Evolutionary conservation across 1,139 yeast species (phyloP).

Genomic region (Wickerhamomyces sp.): DNA sequence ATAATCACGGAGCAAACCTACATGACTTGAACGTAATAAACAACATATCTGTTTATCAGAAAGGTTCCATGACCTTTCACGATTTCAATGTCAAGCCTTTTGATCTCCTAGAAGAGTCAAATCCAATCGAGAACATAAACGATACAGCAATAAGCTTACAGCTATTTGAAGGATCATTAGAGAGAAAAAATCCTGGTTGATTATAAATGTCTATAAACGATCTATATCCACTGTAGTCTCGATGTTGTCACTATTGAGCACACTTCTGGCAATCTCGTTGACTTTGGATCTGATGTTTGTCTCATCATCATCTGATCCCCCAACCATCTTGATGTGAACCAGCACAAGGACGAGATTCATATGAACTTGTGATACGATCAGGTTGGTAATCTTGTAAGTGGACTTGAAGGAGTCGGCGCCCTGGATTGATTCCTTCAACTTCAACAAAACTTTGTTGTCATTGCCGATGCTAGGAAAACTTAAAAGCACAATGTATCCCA

Average conservation of each 20-base stretch:
- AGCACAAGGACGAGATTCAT: slow-evolving; percentile 55
- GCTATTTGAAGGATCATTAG: slow-evolving; percentile 68
- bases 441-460: slow-evolving; percentile 34
- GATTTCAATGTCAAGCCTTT: slow-evolving; percentile 42
- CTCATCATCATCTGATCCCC: slow-evolving; percentile 71
- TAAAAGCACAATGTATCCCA: slow-evolving; percentile 49
- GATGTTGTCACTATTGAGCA: slow-evolving; percentile 25
- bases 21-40: slow-evolving; percentile 20
- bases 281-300: slow-evolving; percentile 49
- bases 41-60: slow-evolving; percentile 31
- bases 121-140: slow-evolving; percentile 44
- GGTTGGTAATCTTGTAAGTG: slow-evolving; percentile 40
- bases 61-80: slow-evolving; percentile 26
- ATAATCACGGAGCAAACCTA: slow-evolving; percentile 10
- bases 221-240: slow-evolving; percentile 64
- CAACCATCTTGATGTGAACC: slow-evolving; percentile 49
- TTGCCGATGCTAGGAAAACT: slow-evolving; percentile 46
- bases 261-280: slow-evolving; percentile 38
- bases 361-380: slow-evolving; percentile 58
- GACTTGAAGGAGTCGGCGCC: slow-evolving; percentile 46
- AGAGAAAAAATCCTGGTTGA: slow-evolving; percentile 56
- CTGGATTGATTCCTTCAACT: slow-evolving; percentile 38
- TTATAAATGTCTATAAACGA: slow-evolving; percentile 25
- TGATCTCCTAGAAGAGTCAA: slow-evolving; percentile 68
- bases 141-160: slow-evolving; percentile 70